Evolutionary conservation across 2,329 filamentous ascomycete genomes (phyloP), one percentile per base, ranked within the genome.

Genomic region (Calcarisporium arbuscula): DNA sequence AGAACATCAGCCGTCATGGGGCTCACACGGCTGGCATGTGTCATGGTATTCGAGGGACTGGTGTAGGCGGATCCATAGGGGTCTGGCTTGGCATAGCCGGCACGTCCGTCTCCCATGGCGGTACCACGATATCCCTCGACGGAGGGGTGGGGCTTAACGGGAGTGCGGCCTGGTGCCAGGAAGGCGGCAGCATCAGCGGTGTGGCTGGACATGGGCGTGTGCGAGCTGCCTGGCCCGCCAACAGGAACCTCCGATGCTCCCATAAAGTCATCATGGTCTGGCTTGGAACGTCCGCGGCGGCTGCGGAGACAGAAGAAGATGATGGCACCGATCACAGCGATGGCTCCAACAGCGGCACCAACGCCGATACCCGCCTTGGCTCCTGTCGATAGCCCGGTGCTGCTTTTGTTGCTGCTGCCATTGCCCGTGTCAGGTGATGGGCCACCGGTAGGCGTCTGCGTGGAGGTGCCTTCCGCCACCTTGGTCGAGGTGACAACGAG

Each of bases 281-380:
- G 48, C 46, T 59, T 57, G 37, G 53, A 44, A 28, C 47, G 38
- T 38, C 48, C 47, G 41, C 54, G 49, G 39, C 60, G 53, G 36
- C 50, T 47, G 39, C 49, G 48, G 33, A 56, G 34, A 40, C 51
- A 52, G 44, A 55, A 51, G 46, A 53, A 57, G 27, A 53, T 21
- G 28, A 54, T 35, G 15, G 39, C 47, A 28, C 37, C 53, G 28
- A 62, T 36, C 35, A 61, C n/a, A 22, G 50, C 40, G 8, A 65
- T 50, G 15, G 48, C 63, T 33, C 43, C 63, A 16, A 62, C 47
- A 40, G 54, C 62, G 14, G 51, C 57, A 32, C 59, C 64, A 16
- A 56, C 57, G 34, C 64, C 64, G 23, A 67, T 67, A 35, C 64
- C 64, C 28, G 59, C 60, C 56, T 66, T 64, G 40, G 62, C 64